Evolutionary conservation across 1,284 basidiomycete species (phyloP), one percentile per base, ranked within the genome.

Genomic region (Xerocomus minutiporus): DNA sequence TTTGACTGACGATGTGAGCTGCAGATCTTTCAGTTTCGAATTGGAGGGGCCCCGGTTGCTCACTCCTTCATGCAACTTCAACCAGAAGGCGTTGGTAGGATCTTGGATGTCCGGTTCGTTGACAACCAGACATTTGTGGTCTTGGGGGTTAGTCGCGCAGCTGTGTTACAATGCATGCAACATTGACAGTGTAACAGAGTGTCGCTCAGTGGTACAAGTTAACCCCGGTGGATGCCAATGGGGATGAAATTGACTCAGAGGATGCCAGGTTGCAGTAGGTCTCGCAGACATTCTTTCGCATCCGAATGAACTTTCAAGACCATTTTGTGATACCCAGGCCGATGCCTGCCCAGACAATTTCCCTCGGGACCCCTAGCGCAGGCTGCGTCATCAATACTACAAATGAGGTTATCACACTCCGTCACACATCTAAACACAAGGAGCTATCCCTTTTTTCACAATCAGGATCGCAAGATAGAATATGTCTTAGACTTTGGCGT

Each of bases 11-110:
- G 9, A 7, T 2, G 49, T 44, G 26, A 12, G 4, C 1, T 38
- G n/a, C 31, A 64, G 62, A 32, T 61, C 11, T 63, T 63, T 36
- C 66, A 61, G 17, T 66, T 65, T 48, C 62, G 49, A 36, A 45
- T 13, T 0, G 54, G 53, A 28, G 53, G 40, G 15, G 28, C 1
- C 26, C 8, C 20, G 23, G 2, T 45, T 20, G 45, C 45, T 15
- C 52, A 40, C 8, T 35, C 46, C 5, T 54, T 57, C n/a, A n/a
- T 40, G 23, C 53, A 39, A 17, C 28, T 67, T 46, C 56, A 48
- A 4, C 61, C 61, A 2, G 55, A 57, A 38, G 66, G 38, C 7
- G 8, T 60, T 20, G 65, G 46, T 12, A 62, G 54, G 46, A 61
- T 65, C 23, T 40, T 51, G 48, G 51, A 55, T 0, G 63, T 62